A percentile compares a stretch with the other conserved stretches of the same genome.
phyloP scores from a whole-genome alignment of 169 alveolate genomes.

The Amoebophrya sp. region DNA sequence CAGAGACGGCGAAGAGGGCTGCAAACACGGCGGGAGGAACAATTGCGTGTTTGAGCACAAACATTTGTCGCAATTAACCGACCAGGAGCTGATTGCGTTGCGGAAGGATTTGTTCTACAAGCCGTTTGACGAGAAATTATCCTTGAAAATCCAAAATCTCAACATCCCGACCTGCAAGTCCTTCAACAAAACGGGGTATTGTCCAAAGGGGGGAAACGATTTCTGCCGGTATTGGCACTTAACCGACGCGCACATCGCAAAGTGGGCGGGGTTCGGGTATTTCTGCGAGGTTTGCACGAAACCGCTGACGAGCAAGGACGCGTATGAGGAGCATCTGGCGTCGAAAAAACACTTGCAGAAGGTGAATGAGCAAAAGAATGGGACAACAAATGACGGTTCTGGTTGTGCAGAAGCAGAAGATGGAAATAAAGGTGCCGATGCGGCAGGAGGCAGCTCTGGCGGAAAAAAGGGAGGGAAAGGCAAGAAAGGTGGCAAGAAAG shows the following conservation, averaged over 20 bases:
- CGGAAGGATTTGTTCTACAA: not conserved
- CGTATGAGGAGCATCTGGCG: not conserved
- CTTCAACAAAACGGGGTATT: not conserved
- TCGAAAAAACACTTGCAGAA: not conserved
- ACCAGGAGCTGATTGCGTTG: not conserved
- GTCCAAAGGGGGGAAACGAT: not conserved
- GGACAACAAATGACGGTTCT: too few species aligned
- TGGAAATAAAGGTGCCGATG: too few species aligned
- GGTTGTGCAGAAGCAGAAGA: too few species aligned
- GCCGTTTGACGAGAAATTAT: not conserved
- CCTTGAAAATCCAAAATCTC: not conserved
- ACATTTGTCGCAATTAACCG: not conserved
- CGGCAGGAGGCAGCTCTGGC: too few species aligned
- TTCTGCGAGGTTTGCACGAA: not conserved
- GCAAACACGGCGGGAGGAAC: not conserved
- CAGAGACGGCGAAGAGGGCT: not conserved
- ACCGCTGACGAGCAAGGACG: not conserved
- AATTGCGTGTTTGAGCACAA: slow-evolving; percentile 9
- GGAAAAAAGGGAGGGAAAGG: too few species aligned
- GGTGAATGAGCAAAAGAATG: too few species aligned
- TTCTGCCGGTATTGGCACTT: not conserved
- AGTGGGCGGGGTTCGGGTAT: not conserved
- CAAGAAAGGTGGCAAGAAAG: too few species aligned
- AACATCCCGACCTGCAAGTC: not conserved
- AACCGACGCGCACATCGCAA: not conserved